phyloP scores from a whole-genome alignment of 805 yeast genomes.

The Ogataea nonfermentans region DNA sequence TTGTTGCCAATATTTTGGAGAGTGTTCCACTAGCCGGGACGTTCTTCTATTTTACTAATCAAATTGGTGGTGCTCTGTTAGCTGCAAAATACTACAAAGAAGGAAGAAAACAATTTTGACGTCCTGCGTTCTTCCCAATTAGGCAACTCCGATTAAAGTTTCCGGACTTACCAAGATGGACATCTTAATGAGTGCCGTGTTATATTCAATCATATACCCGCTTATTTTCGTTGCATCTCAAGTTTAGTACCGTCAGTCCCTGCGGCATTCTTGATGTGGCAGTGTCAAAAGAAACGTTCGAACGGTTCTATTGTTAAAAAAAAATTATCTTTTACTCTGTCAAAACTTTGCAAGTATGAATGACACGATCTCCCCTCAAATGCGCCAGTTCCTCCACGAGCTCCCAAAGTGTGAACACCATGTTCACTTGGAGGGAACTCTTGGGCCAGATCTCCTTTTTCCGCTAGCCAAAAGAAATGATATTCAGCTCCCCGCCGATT shows the following conservation, averaged over 20 bases:
- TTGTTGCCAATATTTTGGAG: conserved; percentile 50
- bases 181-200: no score
- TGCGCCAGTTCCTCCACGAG: conserved; percentile 56
- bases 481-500: conserved; percentile 56
- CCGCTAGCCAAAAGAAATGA: conserved; percentile 65
- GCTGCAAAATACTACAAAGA: conserved; percentile 36
- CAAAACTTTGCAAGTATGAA: conserved; percentile 12
- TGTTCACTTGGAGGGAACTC: conserved; percentile 79
- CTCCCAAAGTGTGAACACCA: conserved; percentile 89
- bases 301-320: conserved; percentile 6
- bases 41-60: conserved; percentile 56
- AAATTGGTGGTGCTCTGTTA: conserved; percentile 66
- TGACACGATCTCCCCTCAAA: conserved; percentile 34
- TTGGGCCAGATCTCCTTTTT: conserved; percentile 72
- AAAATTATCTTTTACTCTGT: neutral
- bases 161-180: neutral
- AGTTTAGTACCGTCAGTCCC: no score
- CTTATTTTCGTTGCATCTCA: no score
- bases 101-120: conserved; percentile 18
- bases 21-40: conserved; percentile 42
- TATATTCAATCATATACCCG: no score
- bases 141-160: neutral
- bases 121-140: neutral
- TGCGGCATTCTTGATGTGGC: neutral
- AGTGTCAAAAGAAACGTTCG: neutral